Percentiles rank a stretch among this genome's conserved stretches.
These are phyloP conservation scores for Nemania diffusa DNA, from an alignment of 2,329 filamentous ascomycete species.

Conservation along the genomic window DNA sequence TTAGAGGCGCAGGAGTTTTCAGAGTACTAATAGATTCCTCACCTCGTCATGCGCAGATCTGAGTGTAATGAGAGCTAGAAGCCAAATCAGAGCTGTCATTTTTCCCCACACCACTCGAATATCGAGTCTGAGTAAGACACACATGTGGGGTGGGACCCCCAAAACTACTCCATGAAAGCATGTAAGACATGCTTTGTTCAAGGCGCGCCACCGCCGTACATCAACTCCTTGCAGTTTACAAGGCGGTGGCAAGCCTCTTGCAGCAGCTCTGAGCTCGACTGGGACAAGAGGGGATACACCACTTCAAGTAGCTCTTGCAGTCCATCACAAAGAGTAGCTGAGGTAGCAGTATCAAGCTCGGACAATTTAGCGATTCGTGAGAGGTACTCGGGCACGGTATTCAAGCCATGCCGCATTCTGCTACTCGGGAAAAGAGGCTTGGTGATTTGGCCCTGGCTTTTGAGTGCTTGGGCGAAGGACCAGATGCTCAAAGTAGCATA, in stretches of 20 bases:
- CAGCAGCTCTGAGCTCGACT: constrained; percentile 72
- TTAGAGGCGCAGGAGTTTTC: neutral
- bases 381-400: constrained; percentile 56
- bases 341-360: constrained; percentile 75
- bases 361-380: constrained; percentile 75
- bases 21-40: neutral
- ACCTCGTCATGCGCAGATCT: neutral
- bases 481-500: constrained; percentile 87
- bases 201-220: constrained; percentile 40
- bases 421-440: constrained; percentile 50
- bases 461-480: constrained; percentile 85
- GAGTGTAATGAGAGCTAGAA: neutral
- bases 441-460: constrained; percentile 63
- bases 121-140: constrained; percentile 6
- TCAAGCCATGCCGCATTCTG: constrained; percentile 43
- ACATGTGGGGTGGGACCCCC: neutral
- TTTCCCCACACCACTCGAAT: neutral
- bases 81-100: neutral
- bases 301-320: constrained; percentile 59
- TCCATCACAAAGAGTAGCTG: constrained; percentile 70
- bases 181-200: constrained; percentile 32
- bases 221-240: constrained; percentile 72
- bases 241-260: constrained; percentile 79
- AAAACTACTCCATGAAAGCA: neutral
- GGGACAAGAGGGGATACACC: constrained; percentile 55